Base-by-base conservation (phyloP, 352 stramenopile species). In the Phytophthora multivora region DNA sequence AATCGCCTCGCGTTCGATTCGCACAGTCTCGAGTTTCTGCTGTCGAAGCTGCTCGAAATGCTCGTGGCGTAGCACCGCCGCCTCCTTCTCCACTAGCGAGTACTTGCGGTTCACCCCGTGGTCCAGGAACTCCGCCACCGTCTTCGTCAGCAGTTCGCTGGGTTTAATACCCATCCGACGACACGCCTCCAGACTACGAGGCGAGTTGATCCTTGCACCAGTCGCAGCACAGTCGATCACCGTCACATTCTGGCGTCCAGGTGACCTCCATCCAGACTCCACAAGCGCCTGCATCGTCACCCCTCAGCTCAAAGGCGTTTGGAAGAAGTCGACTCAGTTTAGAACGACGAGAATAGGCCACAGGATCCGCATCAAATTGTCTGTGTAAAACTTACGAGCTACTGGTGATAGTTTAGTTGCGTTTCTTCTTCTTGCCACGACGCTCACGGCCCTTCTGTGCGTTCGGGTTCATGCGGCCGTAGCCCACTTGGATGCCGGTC, bases 391-490 rank as follows among this genome's bases (percentile, higher is more conserved):
- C 39, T 59, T 73, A 56, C 23, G 47, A 65, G 40, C 19, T 25
- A 26, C 53, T 51, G 15, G 13, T 18, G 23, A 67, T 38, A 45
- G 30, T 59, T 59, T 91, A 89, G 66, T 88, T 90, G 63, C 74
- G 79, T 60, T 51, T 60, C 72, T 99, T 99, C 89, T 98, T 99
- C 84, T 99, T 99, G 30, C 96, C 97, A 55, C 97, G 89, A 55
- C 96, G 89, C 70, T 99, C 97, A 42, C 97, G 90, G 28, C 97
- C 96, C 63, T 98, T 98, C 30, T 95, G 85, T 25, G 94, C 80
- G 72, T 99, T 99, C 4, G 96, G 96, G 80, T 99, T 99, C 76
- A 95, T 96, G 62, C 94, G 91, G 41, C 96, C 96, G 69, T 97
- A 98, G 36, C 95, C 96, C 33, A 98, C 90, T 36, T 87, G 89